Percentiles rank a stretch among this genome's conserved stretches.
Conservation (phyloP, 1,139 yeast genomes). For the Meyerozyma elateridarum region DNA sequence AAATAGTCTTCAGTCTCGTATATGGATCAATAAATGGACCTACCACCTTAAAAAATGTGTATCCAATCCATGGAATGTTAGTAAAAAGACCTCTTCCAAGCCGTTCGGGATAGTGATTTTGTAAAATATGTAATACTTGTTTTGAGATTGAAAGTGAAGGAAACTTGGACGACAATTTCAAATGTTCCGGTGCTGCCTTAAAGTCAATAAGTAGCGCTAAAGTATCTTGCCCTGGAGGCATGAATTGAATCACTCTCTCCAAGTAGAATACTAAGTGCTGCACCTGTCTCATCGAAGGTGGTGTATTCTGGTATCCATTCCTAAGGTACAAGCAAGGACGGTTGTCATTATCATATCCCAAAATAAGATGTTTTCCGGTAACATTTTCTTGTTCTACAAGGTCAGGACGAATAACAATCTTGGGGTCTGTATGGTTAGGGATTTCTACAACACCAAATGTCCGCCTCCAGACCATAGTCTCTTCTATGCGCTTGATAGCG, state of each 20-base stretch:
- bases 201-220: constrained; percentile 87
- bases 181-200: constrained; percentile 50
- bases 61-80: constrained; percentile 46
- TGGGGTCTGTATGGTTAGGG: constrained; percentile 25
- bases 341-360: constrained; percentile 84
- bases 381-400: constrained; percentile 65
- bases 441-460: constrained; percentile 77
- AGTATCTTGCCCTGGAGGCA: constrained; percentile 96
- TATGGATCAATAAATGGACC: constrained; percentile 49
- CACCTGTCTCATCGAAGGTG: constrained; percentile 80
- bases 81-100: constrained; percentile 45
- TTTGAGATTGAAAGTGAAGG: constrained; percentile 37
- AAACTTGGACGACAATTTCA: constrained; percentile 37
- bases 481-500: constrained; percentile 68
- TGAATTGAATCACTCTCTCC: constrained; percentile 83
- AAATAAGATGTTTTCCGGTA: constrained; percentile 83
- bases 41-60: constrained; percentile 43
- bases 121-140: constrained; percentile 16
- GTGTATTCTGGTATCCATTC: constrained; percentile 92
- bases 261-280: constrained; percentile 90
- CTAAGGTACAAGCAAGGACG: constrained; percentile 87
- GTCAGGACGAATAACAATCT: constrained; percentile 54
- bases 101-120: constrained; percentile 32
- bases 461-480: constrained; percentile 85
- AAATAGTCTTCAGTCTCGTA: constrained; percentile 45